Percentiles rank a stretch among this genome's conserved stretches.
Conservation (phyloP, 345 rosid species). For the Gossypium arboreum region DNA sequence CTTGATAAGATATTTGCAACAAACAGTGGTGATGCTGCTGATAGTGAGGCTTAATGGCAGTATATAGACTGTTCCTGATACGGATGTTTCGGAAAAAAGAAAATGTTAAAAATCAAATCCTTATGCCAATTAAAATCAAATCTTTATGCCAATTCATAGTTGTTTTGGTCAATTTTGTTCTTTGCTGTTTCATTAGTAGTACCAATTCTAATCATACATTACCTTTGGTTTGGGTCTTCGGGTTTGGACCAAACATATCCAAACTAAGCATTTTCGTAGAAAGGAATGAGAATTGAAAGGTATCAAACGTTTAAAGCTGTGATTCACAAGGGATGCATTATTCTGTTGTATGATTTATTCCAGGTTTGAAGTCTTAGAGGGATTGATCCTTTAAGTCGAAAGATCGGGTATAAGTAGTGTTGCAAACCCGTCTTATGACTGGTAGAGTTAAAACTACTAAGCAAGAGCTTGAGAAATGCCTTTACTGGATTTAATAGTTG, state of each 20-base stretch:
- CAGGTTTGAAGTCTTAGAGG: background rate
- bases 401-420: background rate
- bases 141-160: constrained; percentile 15
- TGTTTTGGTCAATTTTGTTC: constrained; percentile 15
- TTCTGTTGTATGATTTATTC: background rate
- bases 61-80: constrained; percentile 11
- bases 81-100: background rate
- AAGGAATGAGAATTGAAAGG: background rate
- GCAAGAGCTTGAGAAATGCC: background rate
- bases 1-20: background rate
- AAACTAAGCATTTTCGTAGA: background rate
- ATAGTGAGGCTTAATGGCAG: background rate
- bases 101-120: constrained; percentile 16
- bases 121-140: constrained; percentile 19
- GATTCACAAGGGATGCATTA: background rate
- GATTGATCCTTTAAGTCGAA: background rate
- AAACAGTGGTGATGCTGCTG: background rate
- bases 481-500: background rate
- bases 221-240: background rate
- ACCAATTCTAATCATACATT: background rate
- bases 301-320: background rate
- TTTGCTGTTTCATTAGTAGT: background rate
- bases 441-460: background rate
- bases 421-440: background rate
- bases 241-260: background rate